Percentiles rank a stretch among this genome's conserved stretches.
These are phyloP conservation scores for Lactifluus volemus DNA, from an alignment of 768 basidiomycete species.

Conservation along the genomic window DNA sequence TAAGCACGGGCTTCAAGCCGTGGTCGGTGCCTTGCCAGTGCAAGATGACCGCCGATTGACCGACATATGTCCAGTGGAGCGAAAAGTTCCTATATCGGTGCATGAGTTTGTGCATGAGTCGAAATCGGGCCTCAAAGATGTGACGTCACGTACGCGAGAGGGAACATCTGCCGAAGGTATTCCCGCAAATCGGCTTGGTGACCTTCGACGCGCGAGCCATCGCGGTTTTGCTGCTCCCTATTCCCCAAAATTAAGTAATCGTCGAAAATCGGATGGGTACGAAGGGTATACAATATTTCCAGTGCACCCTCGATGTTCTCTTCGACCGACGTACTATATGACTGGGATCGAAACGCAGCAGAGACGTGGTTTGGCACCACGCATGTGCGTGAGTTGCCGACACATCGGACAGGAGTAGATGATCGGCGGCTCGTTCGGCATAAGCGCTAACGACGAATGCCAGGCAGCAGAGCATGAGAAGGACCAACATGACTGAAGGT, in stretches of 20 bases:
- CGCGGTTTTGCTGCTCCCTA: background rate
- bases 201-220: background rate
- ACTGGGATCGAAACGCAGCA: background rate
- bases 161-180: background rate
- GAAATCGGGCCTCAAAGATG: background rate
- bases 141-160: background rate
- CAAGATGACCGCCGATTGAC: background rate
- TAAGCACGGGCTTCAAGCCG: background rate
- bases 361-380: background rate
- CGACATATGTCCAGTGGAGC: background rate
- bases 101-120: background rate
- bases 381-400: background rate
- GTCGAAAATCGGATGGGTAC: background rate
- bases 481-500: background rate
- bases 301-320: background rate
- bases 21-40: slow-evolving; percentile 4
- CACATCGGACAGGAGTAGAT: background rate
- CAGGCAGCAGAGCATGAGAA: background rate
- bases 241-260: background rate
- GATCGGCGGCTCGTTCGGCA: background rate
- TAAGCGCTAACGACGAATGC: slow-evolving; percentile 5
- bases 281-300: background rate
- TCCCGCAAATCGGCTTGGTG: background rate
- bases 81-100: background rate
- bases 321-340: background rate